These are phyloP conservation scores for Fusarium verrucosum DNA, from an alignment of 2,329 filamentous ascomycete genomes.

Conservation along the genomic window DNA sequence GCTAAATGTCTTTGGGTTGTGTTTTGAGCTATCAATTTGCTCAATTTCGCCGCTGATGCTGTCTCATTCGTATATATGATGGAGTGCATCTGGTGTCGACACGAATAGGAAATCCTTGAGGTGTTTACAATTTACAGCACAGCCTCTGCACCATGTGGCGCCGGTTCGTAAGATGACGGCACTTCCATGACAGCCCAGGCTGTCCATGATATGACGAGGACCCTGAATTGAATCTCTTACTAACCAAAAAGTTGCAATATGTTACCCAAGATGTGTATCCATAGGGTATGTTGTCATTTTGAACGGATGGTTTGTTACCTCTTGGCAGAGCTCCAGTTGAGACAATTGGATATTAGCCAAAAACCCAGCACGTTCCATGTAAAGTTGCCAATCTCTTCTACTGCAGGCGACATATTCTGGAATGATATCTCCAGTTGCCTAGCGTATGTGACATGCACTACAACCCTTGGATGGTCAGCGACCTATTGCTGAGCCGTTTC, in stretches of 20 bases:
- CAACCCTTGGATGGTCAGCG: conserved; percentile 19
- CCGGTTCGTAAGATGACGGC: neutral
- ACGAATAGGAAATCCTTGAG: neutral
- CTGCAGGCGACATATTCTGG: neutral
- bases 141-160: conserved; percentile 11
- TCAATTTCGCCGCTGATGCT: neutral
- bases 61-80: neutral
- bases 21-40: neutral
- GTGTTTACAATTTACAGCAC: neutral
- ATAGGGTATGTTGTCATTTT: neutral
- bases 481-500: neutral
- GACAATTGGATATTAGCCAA: neutral
- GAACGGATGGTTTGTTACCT: neutral
- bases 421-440: neutral
- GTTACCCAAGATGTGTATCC: neutral
- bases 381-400: neutral
- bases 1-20: conserved; percentile 4
- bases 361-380: neutral
- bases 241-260: neutral
- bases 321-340: neutral
- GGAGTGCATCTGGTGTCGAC: neutral
- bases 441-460: neutral
- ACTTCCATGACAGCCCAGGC: neutral
- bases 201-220: neutral
- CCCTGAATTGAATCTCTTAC: neutral